These are phyloP conservation scores for Thelephora ganbajun DNA, from an alignment of 768 basidiomycete species.

Conservation along the genomic window DNA sequence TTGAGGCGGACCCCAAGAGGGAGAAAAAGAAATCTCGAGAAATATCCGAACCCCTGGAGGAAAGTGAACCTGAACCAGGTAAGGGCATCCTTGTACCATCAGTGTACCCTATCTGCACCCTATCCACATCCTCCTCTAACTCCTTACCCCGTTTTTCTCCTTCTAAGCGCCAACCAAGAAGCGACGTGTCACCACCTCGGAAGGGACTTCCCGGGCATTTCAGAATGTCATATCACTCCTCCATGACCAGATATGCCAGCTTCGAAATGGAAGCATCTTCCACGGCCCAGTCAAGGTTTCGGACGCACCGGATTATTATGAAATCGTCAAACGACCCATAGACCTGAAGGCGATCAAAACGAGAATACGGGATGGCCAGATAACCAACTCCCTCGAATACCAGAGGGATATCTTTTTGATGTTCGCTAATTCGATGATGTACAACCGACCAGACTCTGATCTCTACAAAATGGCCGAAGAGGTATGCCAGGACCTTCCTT, in stretches of 20 bases:
- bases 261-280: conserved; percentile 83
- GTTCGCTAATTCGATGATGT: conserved; percentile 98
- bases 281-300: conserved; percentile 78
- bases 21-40: conserved; percentile 28
- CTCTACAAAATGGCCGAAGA: conserved; percentile 87
- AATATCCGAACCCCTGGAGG: conserved; percentile 52
- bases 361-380: conserved; percentile 72
- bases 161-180: conserved; percentile 1
- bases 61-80: conserved; percentile 35
- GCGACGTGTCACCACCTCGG: background rate
- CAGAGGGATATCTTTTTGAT: conserved; percentile 85
- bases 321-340: conserved; percentile 90
- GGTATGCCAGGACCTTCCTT: conserved; percentile 24
- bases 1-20: conserved; percentile 12
- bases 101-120: background rate
- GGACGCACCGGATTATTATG: conserved; percentile 85
- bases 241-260: conserved; percentile 69
- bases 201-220: conserved; percentile 39
- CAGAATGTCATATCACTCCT: conserved; percentile 73
- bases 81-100: background rate
- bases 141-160: background rate
- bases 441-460: conserved; percentile 76
- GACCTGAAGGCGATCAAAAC: conserved; percentile 87
- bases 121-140: background rate
- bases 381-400: conserved; percentile 73